Percentiles rank a stretch among this genome's conserved stretches.
These are phyloP conservation scores for Kuraishia floccosa DNA, from an alignment of 805 yeast genomes.

Conservation along the genomic window DNA sequence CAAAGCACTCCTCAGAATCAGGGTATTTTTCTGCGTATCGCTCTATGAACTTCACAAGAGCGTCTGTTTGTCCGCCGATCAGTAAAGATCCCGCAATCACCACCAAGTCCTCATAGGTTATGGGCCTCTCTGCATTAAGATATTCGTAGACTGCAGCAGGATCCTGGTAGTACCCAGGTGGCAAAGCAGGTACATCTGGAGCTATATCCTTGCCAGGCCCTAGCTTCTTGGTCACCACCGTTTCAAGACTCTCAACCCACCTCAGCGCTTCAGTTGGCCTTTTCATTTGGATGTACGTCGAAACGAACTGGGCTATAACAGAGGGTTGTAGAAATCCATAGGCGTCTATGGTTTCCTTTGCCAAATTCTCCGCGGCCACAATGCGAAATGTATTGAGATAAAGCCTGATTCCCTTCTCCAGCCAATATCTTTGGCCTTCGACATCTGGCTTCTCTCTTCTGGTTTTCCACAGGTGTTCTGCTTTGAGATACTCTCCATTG, in stretches of 20 bases:
- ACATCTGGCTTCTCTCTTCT: conserved; percentile 22
- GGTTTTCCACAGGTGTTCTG: conserved; percentile 23
- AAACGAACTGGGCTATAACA: conserved; percentile 21
- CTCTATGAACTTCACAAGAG: too few relatives aligned
- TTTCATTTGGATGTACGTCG: conserved; percentile 15
- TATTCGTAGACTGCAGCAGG: conserved; percentile 10
- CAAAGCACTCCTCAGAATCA: too few relatives aligned
- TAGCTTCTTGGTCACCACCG: too few relatives aligned
- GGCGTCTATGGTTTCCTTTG: conserved; percentile 13
- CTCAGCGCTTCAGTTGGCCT: conserved; percentile 14
- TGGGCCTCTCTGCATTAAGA: conserved; percentile 16
- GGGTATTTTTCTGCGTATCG: too few relatives aligned
- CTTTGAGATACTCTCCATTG: conserved; percentile 20
- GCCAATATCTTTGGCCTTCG: conserved; percentile 36
- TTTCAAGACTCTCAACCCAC: conserved; percentile 17
- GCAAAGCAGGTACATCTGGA: too few relatives aligned
- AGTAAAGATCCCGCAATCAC: conserved; percentile 6
- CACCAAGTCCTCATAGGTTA: conserved; percentile 14
- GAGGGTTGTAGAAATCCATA: conserved; percentile 25
- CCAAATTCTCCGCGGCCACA: conserved; percentile 22
- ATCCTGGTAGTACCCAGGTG: too few relatives aligned
- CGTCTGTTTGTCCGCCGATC: too few relatives aligned
- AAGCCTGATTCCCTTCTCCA: conserved; percentile 33
- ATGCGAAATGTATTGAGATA: conserved; percentile 21
- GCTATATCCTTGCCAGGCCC: background rate